phyloP scores from a whole-genome alignment of 2,329 filamentous ascomycete species.

The Clonostachys solani region DNA sequence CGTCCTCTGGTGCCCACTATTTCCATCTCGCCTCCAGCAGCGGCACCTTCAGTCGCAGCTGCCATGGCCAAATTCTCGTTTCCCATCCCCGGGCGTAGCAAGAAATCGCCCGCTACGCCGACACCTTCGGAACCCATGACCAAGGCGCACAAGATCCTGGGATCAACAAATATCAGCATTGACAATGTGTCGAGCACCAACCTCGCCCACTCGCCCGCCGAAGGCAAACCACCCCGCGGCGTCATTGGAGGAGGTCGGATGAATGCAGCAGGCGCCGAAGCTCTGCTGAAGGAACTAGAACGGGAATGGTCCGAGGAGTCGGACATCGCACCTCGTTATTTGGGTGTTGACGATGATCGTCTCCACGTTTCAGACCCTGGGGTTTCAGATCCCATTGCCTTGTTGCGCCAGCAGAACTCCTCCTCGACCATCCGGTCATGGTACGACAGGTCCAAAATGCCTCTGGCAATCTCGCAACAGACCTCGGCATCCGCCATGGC shows the following conservation, averaged over 20 bases:
- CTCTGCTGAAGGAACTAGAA: background rate
- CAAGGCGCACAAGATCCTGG: slow-evolving; percentile 48
- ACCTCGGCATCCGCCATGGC: slow-evolving; percentile 56
- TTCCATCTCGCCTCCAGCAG: background rate
- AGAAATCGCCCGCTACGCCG: slow-evolving; percentile 24
- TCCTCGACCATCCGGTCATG: slow-evolving; percentile 51
- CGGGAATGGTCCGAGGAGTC: slow-evolving; percentile 40
- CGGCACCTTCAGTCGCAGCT: background rate
- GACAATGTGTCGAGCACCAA: slow-evolving; percentile 34
- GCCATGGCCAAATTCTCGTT: slow-evolving; percentile 20
- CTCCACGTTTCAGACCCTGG: slow-evolving; percentile 11
- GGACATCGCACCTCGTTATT: slow-evolving; percentile 31
- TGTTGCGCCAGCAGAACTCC: slow-evolving; percentile 42
- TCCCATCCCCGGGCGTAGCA: slow-evolving; percentile 38
- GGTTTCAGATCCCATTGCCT: slow-evolving; percentile 33
- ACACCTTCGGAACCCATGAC: slow-evolving; percentile 27
- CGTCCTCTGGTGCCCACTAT: too few species aligned
- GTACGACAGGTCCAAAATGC: slow-evolving; percentile 52
- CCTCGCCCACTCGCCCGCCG: slow-evolving; percentile 38
- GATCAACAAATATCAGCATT: slow-evolving; percentile 37
- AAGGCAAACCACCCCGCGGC: slow-evolving; percentile 27
- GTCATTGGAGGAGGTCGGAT: background rate
- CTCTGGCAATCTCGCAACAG: slow-evolving; percentile 54
- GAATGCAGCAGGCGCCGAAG: too few species aligned
- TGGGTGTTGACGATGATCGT: slow-evolving; percentile 10